Evolutionary conservation across 495 filamentous ascomycete species (phyloP).

Genomic region (Hypoxylon fragiforme): DNA sequence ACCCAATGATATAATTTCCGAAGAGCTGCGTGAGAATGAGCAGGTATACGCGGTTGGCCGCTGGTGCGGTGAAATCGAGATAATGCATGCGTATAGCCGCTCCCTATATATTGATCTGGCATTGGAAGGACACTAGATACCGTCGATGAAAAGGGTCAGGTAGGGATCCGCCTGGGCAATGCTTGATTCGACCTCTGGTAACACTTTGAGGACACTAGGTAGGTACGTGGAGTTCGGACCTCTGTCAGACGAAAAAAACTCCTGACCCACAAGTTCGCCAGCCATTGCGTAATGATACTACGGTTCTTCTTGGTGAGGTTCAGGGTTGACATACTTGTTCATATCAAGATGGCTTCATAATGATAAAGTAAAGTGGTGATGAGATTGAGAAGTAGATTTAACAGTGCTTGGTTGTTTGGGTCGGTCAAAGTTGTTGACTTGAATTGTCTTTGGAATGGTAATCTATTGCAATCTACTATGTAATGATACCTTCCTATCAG

Average conservation of each 20-base stretch:
- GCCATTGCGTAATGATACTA: not conserved
- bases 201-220: not conserved
- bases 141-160: not conserved
- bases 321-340: too few species aligned
- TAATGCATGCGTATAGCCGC: conserved; percentile 4
- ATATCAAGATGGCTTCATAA: too few species aligned
- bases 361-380: too few species aligned
- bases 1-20: not conserved
- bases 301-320: too few species aligned
- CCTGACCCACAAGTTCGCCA: not conserved
- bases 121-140: conserved; percentile 4
- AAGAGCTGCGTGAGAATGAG: not conserved
- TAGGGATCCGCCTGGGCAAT: conserved; percentile 9
- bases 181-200: conserved; percentile 15
- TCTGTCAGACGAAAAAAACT: not conserved
- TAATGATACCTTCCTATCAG: too few species aligned
- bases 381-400: too few species aligned
- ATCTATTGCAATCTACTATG: too few species aligned
- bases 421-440: too few species aligned
- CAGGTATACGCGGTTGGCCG: not conserved
- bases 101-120: conserved; percentile 7
- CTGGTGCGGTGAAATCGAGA: not conserved
- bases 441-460: too few species aligned
- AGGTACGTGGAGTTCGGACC: conserved; percentile 15
- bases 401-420: too few species aligned